Evolutionary conservation across 2,329 filamentous ascomycete genomes (phyloP).

Genomic region (Neospermospora avenae): DNA sequence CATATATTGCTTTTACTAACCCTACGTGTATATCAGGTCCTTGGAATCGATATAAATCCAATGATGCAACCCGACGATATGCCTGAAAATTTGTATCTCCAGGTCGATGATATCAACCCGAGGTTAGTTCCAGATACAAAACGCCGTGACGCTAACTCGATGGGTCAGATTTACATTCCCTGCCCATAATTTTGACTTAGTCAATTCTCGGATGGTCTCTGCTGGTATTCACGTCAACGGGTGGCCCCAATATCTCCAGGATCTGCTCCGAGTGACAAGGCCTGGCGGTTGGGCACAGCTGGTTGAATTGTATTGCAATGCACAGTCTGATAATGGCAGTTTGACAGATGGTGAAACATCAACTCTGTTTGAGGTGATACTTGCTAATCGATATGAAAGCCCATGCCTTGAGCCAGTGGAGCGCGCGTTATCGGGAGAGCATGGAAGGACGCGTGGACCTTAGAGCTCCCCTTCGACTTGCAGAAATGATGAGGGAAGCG

Average conservation of each 20-base stretch:
- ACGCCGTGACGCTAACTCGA: background rate
- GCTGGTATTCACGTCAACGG: conserved; percentile 42
- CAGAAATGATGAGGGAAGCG: conserved; percentile 36
- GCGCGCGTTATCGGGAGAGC: conserved; percentile 58
- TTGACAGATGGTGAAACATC: conserved; percentile 54
- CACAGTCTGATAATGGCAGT: conserved; percentile 82
- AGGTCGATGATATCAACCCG: conserved; percentile 70
- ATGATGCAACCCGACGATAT: conserved; percentile 63
- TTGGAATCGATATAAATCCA: conserved; percentile 69
- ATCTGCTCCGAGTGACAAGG: conserved; percentile 69
- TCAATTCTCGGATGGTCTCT: conserved; percentile 55
- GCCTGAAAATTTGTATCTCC: conserved; percentile 65
- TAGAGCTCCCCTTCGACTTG: conserved; percentile 57
- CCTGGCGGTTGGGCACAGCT: conserved; percentile 84
- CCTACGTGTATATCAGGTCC: conserved; percentile 49
- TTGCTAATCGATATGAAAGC: conserved; percentile 38
- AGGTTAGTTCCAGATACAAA: conserved; percentile 40
- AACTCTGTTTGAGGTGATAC: background rate
- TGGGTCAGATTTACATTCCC: conserved; percentile 60
- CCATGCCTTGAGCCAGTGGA: conserved; percentile 67
- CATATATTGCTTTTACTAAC: background rate
- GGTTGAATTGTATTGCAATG: conserved; percentile 81
- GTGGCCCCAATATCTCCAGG: conserved; percentile 73
- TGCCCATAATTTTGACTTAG: conserved; percentile 72
- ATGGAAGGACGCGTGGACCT: conserved; percentile 64